These are phyloP conservation scores for Fraxinus dipetala DNA, from an alignment of 305 asterid species.

Conservation along the genomic window DNA sequence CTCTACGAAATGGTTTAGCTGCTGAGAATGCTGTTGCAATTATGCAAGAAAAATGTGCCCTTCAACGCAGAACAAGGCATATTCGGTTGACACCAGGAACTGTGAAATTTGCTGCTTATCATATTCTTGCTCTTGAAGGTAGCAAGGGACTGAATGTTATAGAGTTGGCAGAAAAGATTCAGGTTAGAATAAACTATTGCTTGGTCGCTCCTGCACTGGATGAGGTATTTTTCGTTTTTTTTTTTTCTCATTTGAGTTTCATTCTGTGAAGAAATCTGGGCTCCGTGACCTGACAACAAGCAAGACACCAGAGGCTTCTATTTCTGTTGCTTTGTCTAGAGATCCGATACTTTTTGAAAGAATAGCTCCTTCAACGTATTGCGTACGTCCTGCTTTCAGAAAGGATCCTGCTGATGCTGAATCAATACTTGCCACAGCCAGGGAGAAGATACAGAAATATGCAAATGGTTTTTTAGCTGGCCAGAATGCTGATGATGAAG, in stretches of 20 bases:
- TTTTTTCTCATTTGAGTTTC: conserved; percentile 22
- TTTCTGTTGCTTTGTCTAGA: conserved; percentile 98
- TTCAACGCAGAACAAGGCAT: conserved; percentile 84
- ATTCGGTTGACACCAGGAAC: conserved; percentile 92
- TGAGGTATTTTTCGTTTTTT: not conserved
- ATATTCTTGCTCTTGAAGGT: conserved; percentile 97
- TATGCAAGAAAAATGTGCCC: conserved; percentile 89
- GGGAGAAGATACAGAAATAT: conserved; percentile 83
- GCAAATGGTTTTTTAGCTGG: conserved; percentile 76
- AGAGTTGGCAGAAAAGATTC: conserved; percentile 96
- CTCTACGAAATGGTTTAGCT: conserved; percentile 86
- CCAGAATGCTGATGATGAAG: conserved; percentile 89
- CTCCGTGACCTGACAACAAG: conserved; percentile 94
- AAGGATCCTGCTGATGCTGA: conserved; percentile 97
- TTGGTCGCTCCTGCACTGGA: not conserved
- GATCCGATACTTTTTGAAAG: conserved; percentile 96
- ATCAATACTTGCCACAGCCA: conserved; percentile 70
- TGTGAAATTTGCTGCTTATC: conserved; percentile 98
- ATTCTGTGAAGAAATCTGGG: conserved; percentile 73
- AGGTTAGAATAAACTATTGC: conserved; percentile 45
- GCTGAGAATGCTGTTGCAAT: conserved; percentile 87
- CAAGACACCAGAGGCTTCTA: conserved; percentile 99
- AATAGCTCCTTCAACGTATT: conserved; percentile 93
- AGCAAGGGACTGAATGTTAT: conserved; percentile 89
- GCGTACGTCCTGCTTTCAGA: conserved; percentile 83